A percentile compares a stretch with the other conserved stretches of the same genome.
Evolutionary conservation across 2,329 filamentous ascomycete species (phyloP).

Genomic region (Nothomitra cinnamomea): DNA sequence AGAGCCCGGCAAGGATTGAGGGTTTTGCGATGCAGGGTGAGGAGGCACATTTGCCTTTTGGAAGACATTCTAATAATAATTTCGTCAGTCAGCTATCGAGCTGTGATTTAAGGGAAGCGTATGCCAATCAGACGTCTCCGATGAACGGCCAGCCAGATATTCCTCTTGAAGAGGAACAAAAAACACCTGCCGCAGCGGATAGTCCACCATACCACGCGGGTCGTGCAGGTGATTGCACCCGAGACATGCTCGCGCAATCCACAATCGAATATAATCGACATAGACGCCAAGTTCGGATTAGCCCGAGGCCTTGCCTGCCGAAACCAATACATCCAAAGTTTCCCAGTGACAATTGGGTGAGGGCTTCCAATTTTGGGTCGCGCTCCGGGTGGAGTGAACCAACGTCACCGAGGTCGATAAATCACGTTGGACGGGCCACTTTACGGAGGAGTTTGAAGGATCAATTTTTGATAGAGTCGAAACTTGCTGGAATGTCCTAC

Average conservation of each 20-base stretch:
- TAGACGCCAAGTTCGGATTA: not conserved
- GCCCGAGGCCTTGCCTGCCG: not conserved
- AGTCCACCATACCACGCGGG: not conserved
- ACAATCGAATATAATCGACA: not conserved
- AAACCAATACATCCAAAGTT: not conserved
- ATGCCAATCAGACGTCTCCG: not conserved
- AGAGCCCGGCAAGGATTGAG: not conserved
- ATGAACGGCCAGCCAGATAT: not conserved
- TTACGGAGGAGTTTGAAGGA: constrained; percentile 16
- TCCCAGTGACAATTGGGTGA: not conserved
- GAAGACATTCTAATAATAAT: not conserved
- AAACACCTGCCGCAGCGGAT: not conserved
- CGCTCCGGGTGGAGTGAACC: not conserved
- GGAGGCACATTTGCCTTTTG: not conserved
- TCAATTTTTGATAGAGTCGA: constrained; percentile 24
- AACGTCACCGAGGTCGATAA: not conserved
- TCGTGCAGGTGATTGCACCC: not conserved
- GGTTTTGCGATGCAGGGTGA: not conserved
- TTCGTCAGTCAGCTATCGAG: not conserved
- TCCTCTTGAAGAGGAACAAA: not conserved
- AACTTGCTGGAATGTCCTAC: constrained; percentile 26
- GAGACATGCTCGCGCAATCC: not conserved
- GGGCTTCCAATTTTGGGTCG: not conserved
- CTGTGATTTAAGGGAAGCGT: no score
- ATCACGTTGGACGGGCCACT: not conserved